A percentile compares a stretch with the other conserved stretches of the same genome.
Evolutionary conservation across 108 stramenopile species (phyloP).

Genomic region (Cyclotella sp.): DNA sequence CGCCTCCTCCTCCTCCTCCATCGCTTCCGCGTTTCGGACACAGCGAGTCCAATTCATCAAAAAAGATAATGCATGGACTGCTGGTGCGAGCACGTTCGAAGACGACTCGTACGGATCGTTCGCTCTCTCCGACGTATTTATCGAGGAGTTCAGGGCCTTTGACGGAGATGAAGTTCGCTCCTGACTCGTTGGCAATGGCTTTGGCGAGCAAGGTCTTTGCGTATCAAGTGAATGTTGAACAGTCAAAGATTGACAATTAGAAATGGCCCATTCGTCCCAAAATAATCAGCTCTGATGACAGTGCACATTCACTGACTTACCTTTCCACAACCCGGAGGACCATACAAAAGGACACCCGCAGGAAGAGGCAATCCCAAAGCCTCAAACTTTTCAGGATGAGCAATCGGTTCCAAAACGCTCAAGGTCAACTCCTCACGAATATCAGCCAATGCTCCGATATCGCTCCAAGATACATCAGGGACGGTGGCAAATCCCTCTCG

Average conservation of each 20-base stretch:
- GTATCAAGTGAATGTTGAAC: neutral
- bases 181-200: slow-evolving; percentile 98
- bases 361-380: slow-evolving; percentile 88
- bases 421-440: slow-evolving; percentile 95
- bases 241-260: neutral
- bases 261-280: neutral
- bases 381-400: slow-evolving; percentile 93
- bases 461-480: slow-evolving; percentile 97
- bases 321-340: slow-evolving; percentile 98
- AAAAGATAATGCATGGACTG: slow-evolving; percentile 98
- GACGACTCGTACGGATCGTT: slow-evolving; percentile 93
- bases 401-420: slow-evolving; percentile 95
- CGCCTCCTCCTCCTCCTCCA: slow-evolving; percentile 92
- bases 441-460: slow-evolving; percentile 89
- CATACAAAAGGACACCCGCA: slow-evolving; percentile 93
- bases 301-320: neutral
- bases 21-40: slow-evolving; percentile 93
- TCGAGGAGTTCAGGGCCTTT: slow-evolving; percentile 93
- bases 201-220: slow-evolving; percentile 93
- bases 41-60: slow-evolving; percentile 98
- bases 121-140: slow-evolving; percentile 98
- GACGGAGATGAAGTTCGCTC: slow-evolving; percentile 98
- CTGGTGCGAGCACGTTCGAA: slow-evolving; percentile 89
- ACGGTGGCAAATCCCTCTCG: slow-evolving; percentile 99
- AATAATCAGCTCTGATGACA: neutral